Evolutionary conservation across 2,329 filamentous ascomycete species (phyloP), one percentile per base, ranked within the genome.

Genomic region (Aureobasidium subglaciale): DNA sequence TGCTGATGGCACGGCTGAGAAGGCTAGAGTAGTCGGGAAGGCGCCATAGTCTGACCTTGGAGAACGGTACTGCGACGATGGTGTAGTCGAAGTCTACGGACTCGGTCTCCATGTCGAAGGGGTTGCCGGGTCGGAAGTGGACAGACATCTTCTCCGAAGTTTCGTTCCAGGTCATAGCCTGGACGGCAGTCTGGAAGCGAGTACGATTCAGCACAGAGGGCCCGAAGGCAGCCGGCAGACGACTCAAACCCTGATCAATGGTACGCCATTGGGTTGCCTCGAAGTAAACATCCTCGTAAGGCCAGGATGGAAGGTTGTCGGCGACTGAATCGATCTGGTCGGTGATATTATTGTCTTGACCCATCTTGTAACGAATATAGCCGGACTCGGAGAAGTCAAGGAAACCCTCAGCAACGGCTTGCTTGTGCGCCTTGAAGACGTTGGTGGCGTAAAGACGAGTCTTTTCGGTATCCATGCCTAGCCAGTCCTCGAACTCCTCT

Each of bases 311-410:
- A 48, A 73, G 75, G 8, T 73, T 71, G 8, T 70, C 68, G 0
- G 68, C 69, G 2, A 73, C 66, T 18, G 69, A 72, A 6, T 75
- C 75, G 1, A 75, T 74, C 5, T 78, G 70, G 59, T 85, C 80
- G 1, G 78, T 81, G 60, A 78, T 76, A 62, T 83, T 81, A 10
- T 78, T 68, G 35, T 69, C 73, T 13, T 74, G 74, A 13, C 77
- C 76, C 9, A 86, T 73, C 29, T 78, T 76, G 64, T 86, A 82
- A 16, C 77, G 76, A 55, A 86, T 70, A 60, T 83, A 87, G 1
- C 75, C 79, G 20, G 81, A 81, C 61, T 86, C 84, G 11, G 82
- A 85, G 76, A 81, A 87, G 50, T 80, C 72, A 63, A 86, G 84
- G 16, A 83, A 76, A 2, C 79, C 80, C 5, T 75, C 68, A 2